Evolutionary conservation across 169 alveolate genomes (phyloP).

Genomic region (Perkinsus marinus): DNA sequence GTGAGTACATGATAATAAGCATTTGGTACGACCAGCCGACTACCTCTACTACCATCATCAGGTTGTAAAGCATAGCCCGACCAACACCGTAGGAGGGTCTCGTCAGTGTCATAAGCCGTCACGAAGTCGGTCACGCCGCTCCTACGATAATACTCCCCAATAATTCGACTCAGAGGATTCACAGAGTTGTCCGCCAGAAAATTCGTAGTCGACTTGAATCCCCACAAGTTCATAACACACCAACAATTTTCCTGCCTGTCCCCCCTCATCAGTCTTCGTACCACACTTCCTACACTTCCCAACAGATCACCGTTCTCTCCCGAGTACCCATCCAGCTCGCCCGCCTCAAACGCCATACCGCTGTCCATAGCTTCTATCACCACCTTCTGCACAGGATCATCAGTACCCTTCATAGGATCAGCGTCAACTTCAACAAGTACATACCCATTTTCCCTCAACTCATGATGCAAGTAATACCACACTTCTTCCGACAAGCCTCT

Average conservation of each 20-base stretch:
- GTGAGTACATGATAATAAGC: neutral
- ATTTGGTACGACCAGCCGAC: neutral
- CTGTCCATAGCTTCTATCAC: neutral
- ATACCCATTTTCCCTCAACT: neutral
- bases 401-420: neutral
- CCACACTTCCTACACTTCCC: neutral
- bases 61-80: neutral
- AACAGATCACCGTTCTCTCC: neutral
- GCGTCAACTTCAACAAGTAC: neutral
- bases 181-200: neutral
- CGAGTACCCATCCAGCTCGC: neutral
- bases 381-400: neutral
- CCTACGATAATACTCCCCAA: neutral
- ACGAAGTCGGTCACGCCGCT: neutral
- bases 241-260: neutral
- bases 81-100: neutral
- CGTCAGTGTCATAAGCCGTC: neutral
- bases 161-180: neutral
- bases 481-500: neutral
- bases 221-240: neutral
- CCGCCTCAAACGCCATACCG: neutral
- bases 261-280: neutral
- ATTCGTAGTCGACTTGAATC: neutral
- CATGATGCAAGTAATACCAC: neutral
- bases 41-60: neutral